These are phyloP conservation scores for Penicillium crustosum DNA, from an alignment of 2,329 filamentous ascomycete species.

Conservation along the genomic window DNA sequence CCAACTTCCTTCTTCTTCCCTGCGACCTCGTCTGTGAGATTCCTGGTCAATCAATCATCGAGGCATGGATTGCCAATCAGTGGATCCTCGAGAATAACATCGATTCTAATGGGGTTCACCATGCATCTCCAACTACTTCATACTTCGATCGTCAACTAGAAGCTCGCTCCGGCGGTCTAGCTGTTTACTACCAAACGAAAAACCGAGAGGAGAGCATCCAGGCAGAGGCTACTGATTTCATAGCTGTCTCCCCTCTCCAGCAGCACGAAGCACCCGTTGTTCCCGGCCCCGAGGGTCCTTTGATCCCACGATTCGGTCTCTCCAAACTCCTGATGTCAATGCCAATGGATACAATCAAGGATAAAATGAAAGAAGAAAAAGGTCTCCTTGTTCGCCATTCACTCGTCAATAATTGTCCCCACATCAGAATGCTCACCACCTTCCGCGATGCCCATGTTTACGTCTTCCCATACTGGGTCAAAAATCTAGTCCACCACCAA, in stretches of 20 bases:
- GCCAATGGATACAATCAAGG: slow-evolving; percentile 4
- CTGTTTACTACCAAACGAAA: not conserved
- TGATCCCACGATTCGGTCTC: not conserved
- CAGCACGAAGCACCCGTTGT: not conserved
- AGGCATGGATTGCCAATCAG: slow-evolving; percentile 3
- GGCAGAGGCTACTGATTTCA: not conserved
- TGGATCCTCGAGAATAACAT: not conserved
- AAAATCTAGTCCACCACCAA: not conserved
- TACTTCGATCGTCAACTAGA: not conserved
- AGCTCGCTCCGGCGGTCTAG: not conserved
- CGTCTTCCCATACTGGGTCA: slow-evolving; percentile 1
- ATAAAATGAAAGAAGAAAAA: not conserved
- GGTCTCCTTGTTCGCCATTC: not conserved
- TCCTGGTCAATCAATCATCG: not conserved
- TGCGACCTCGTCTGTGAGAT: slow-evolving; percentile 4
- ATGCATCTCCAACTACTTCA: not conserved
- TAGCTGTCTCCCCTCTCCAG: not conserved
- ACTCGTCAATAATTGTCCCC: not conserved
- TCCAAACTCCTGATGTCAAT: slow-evolving; percentile 3
- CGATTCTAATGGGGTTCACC: not conserved
- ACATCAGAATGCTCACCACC: not conserved
- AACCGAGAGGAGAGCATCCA: not conserved
- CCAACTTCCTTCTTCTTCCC: slow-evolving; percentile 84
- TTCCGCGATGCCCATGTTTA: slow-evolving; percentile 7
- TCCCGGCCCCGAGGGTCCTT: not conserved